Evolutionary conservation across 352 stramenopile species (phyloP).

Genomic region (Globisporangium irregulare): DNA sequence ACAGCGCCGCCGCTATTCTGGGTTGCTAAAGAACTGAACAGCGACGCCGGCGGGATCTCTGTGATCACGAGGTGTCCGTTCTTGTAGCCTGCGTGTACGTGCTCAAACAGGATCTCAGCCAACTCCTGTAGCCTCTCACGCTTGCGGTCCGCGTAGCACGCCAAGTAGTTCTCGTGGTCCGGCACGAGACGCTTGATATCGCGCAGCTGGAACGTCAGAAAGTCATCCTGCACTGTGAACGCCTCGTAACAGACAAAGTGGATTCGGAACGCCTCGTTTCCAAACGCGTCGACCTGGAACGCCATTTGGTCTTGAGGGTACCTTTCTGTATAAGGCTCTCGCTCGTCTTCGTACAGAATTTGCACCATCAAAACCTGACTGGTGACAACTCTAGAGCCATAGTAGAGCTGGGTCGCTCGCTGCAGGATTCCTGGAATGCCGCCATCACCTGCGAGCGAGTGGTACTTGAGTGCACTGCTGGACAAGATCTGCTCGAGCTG

Average conservation of each 20-base stretch:
- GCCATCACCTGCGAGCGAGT: constrained; percentile 36
- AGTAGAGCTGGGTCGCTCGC: constrained; percentile 38
- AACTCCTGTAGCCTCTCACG: constrained; percentile 39
- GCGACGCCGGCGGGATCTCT: constrained; percentile 21
- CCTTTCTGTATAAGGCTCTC: not conserved
- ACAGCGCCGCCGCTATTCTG: not conserved
- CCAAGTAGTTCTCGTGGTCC: constrained; percentile 38
- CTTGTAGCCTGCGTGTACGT: constrained; percentile 63
- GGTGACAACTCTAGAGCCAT: constrained; percentile 35
- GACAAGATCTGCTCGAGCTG: constrained; percentile 51
- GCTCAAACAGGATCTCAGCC: constrained; percentile 38
- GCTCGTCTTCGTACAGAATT: constrained; percentile 55
- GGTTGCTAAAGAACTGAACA: not conserved
- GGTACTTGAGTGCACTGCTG: constrained; percentile 53
- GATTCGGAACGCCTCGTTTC: constrained; percentile 38
- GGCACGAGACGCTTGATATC: constrained; percentile 42
- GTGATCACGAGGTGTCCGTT: constrained; percentile 61
- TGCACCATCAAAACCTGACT: constrained; percentile 52
- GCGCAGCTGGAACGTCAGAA: constrained; percentile 44
- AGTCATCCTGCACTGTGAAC: constrained; percentile 40
- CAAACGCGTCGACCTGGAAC: constrained; percentile 15
- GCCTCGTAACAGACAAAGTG: constrained; percentile 54
- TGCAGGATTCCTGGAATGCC: constrained; percentile 55
- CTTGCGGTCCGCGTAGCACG: constrained; percentile 22
- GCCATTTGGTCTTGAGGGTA: not conserved